Evolutionary conservation across 106 monocot species (phyloP).

Genomic region (Amphibolis antarctica): DNA sequence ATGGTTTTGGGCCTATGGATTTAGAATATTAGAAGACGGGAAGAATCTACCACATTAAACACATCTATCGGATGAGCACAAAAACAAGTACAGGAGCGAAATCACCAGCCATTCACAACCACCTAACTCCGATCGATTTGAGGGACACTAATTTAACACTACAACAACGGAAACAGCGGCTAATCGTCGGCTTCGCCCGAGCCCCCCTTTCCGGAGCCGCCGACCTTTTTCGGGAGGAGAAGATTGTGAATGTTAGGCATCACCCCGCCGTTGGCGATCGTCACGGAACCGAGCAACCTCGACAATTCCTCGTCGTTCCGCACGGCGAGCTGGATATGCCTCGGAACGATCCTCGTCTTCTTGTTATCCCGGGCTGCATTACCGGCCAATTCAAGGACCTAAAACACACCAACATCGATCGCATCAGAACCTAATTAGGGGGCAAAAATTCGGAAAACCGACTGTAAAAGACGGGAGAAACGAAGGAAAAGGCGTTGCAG

Average conservation of each 20-base stretch:
- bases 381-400: constrained; percentile 56
- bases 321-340: constrained; percentile 59
- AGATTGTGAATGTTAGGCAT: constrained; percentile 60
- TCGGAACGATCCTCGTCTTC: constrained; percentile 55
- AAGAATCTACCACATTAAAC: too few species aligned
- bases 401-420: background rate
- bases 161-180: too few species aligned
- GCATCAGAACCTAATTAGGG: background rate
- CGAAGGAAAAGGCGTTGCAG: too few species aligned
- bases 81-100: too few species aligned
- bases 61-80: too few species aligned
- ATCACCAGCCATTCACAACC: too few species aligned
- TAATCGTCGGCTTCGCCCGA: too few species aligned
- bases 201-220: constrained; percentile 26
- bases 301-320: constrained; percentile 66
- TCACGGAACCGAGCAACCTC: constrained; percentile 48
- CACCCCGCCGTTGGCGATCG: constrained; percentile 56
- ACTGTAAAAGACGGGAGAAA: background rate
- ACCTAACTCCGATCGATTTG: too few species aligned
- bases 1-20: too few species aligned
- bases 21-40: too few species aligned
- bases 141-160: too few species aligned
- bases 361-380: constrained; percentile 63
- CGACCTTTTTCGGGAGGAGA: constrained; percentile 59
- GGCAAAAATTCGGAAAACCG: background rate